Base-by-base conservation (phyloP, 2,329 filamentous ascomycete genomes). In the Ceratocystis lukuohia region DNA sequence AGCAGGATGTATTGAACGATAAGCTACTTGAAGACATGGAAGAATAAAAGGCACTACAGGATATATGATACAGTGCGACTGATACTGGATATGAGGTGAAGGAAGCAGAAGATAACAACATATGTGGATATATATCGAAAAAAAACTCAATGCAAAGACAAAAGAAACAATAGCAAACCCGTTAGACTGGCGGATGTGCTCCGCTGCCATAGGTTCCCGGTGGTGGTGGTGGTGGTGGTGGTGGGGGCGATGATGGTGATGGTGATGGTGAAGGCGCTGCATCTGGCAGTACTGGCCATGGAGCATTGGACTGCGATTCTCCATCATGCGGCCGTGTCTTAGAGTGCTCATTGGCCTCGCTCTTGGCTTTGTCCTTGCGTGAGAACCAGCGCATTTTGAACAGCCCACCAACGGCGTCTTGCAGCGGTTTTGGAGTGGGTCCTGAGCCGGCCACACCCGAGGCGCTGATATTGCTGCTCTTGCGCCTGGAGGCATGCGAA, bases 321-420 rank as follows among this genome's bases (percentile, higher is more conserved):
- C n/a, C 28, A 30, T 59, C 53, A 30, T 37, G 28, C 8, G 28
- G 28, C 7, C 15, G 53, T 30, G 53, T 5, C n/a, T 62, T 44
- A 2, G 33, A 20, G 5, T 30, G 64, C 33, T 44, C 22, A 28
- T 28, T 22, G n/a, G 48, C 30, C 6, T 45, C 33, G 6, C 33
- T 62, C 15, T 61, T 44, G 8, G 2, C n/a, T n/a, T 30, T 48
- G 37, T 56, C 69, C 70, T 44, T 45, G 61, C 64, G 65, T 17
- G 64, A 61, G 78, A 82, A 85, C 84, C 84, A 87, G 33, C 75
- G 77, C 69, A 85, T 73, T 48, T 79, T 80, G 74, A 80, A 81
- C 28, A 86, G 75, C 0, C 79, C 80, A 4, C 79, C 77, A 0
- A 82, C 72, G 0, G 81, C 77, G 15, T 80, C 80, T 61, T 84